Evolutionary conservation across 306 rosid genomes (phyloP).

Genomic region (Lathyrus sativus): DNA sequence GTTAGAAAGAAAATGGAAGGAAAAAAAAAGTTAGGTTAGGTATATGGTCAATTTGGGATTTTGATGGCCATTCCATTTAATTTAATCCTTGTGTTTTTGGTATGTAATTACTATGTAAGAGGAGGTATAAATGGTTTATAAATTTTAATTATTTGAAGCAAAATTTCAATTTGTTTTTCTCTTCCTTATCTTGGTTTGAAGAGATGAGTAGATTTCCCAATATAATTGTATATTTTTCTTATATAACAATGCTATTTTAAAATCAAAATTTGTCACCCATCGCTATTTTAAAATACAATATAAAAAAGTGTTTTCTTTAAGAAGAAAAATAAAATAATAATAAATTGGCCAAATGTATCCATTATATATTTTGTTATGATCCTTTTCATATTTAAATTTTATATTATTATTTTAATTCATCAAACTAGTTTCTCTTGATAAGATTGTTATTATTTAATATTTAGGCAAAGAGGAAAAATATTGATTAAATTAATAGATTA

Average conservation of each 20-base stretch:
- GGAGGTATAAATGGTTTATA: background rate
- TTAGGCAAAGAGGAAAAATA: too few species aligned
- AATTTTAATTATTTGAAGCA: background rate
- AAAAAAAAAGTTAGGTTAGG: background rate
- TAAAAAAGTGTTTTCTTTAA: too few species aligned
- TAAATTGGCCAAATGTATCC: too few species aligned
- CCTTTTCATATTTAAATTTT: too few species aligned
- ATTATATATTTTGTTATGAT: too few species aligned
- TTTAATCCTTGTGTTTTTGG: conserved; percentile 31
- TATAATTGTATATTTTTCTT: background rate
- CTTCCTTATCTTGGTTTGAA: background rate
- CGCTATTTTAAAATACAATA: too few species aligned
- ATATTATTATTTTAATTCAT: too few species aligned
- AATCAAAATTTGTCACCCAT: too few species aligned
- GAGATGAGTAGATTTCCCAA: background rate
- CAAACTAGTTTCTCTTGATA: too few species aligned
- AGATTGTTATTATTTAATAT: too few species aligned
- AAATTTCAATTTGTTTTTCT: conserved; percentile 27
- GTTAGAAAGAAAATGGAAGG: background rate
- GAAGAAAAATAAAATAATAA: too few species aligned
- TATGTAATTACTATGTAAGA: conserved; percentile 20
- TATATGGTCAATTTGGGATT: conserved; percentile 13
- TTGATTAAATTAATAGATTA: too few species aligned
- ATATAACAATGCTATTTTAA: background rate
- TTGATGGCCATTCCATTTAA: conserved; percentile 37